These are phyloP conservation scores for Penicillium sp. DNA, from an alignment of 2,329 filamentous ascomycete species.

Conservation along the genomic window DNA sequence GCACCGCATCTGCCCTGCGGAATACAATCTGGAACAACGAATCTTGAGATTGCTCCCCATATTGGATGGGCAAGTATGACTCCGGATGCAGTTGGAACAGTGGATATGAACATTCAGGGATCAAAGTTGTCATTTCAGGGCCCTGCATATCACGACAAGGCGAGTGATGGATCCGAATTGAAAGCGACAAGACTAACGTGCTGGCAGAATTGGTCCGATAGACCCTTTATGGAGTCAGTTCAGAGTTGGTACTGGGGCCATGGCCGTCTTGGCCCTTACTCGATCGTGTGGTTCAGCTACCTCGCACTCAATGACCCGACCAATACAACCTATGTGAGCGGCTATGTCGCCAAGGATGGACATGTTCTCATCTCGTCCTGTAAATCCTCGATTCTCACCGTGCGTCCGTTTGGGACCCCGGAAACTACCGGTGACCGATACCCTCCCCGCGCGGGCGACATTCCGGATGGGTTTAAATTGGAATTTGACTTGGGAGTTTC, in stretches of 20 bases:
- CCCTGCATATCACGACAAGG: constrained; percentile 48
- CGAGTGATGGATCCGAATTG: constrained; percentile 8
- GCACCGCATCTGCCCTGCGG: constrained; percentile 19
- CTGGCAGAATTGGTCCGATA: constrained; percentile 45
- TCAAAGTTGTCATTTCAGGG: constrained; percentile 36
- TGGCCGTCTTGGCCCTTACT: constrained; percentile 42
- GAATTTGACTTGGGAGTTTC: constrained; percentile 15
- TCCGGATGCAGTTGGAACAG: constrained; percentile 33
- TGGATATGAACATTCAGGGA: constrained; percentile 33
- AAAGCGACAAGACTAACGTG: neutral
- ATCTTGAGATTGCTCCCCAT: constrained; percentile 25
- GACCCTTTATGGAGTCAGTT: constrained; percentile 34
- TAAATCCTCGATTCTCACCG: constrained; percentile 7
- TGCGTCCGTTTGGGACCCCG: constrained; percentile 9
- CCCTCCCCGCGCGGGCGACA: constrained; percentile 18
- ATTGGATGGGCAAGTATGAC: constrained; percentile 42
- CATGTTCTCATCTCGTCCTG: constrained; percentile 29
- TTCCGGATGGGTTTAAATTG: constrained; percentile 15
- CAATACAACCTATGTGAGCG: constrained; percentile 26
- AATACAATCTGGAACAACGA: constrained; percentile 3
- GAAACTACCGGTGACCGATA: constrained; percentile 14
- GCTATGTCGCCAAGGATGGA: constrained; percentile 34
- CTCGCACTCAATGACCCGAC: constrained; percentile 21
- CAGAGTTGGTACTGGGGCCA: constrained; percentile 50
- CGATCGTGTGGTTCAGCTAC: constrained; percentile 47